Base-by-base conservation (phyloP, 768 basidiomycete species). In the Suillus subaureus region DNA sequence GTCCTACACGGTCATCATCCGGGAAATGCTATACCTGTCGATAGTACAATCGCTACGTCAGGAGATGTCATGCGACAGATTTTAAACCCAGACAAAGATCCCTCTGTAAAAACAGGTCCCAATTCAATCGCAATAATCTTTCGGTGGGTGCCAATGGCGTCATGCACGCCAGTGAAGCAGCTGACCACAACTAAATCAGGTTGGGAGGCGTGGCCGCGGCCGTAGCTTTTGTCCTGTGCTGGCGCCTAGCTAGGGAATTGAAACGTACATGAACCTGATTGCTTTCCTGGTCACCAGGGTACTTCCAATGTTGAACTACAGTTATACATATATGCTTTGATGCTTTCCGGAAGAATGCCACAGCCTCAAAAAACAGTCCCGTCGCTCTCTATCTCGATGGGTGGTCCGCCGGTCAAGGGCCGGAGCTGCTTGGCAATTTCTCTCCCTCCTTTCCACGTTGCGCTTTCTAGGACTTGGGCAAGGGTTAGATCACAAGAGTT, bases 391-490 rank as follows among this genome's bases (percentile, higher is more conserved):
- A 94, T 93, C 66, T 93, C 92, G 70, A 95, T 92, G 1, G 93
- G 93, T 0, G 93, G 94, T 1, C 94, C 94, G 8, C 91, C 89
- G 0, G 86, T 89, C 51, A 82, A 80, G 0, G 89, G 91, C 6
- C 96, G 80, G 74, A 86, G 89, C 74, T 82, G 77, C 74, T 89
- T 91, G 4, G 97, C 97, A 45, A 98, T 93, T 78, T 97, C 94
- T 5, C 97, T 82, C 4, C 97, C 97, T 1, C 94, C 95, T 73
- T 96, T 97, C 97, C 97, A 99, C 0, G 96, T 99, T 2, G 96
- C 96, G 61, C 90, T 89, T 78, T 99, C 97, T 40, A 99, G 81
- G 0, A 98, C 88, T 75, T 98, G 97, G 0, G 95, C 90, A 9
- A 96, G 85, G 0, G 86, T 84, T 31, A 98, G 83, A 55, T 88